These are phyloP conservation scores for Zancudomyces culisetae DNA, from an alignment of 371 early-diverging fungal species.

Conservation along the genomic window DNA sequence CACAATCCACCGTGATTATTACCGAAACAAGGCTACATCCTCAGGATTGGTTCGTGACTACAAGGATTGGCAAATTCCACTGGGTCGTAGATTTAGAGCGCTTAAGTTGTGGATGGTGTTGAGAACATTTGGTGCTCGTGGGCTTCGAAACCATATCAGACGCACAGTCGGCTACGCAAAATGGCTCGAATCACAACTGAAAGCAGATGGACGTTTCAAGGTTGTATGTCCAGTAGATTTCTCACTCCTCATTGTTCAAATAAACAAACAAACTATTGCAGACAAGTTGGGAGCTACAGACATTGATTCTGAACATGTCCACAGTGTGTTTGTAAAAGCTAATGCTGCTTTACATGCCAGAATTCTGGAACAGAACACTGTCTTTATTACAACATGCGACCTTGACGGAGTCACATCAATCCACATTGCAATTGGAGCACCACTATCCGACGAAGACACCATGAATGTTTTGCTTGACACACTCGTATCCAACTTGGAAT, in stretches of 20 bases:
- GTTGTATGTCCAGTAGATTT: constrained; percentile 23
- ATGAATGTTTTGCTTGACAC: background rate
- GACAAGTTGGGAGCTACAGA: background rate
- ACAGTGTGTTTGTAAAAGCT: background rate
- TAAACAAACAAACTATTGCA: constrained; percentile 10
- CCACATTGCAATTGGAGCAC: background rate
- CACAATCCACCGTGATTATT: constrained; percentile 23
- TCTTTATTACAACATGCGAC: constrained; percentile 7
- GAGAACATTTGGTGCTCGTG: constrained; percentile 30
- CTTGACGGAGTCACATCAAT: background rate
- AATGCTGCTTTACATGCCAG: background rate
- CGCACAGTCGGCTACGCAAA: constrained; percentile 22
- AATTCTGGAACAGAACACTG: constrained; percentile 8
- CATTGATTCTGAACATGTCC: background rate
- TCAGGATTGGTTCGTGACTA: constrained; percentile 29
- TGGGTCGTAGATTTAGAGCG: constrained; percentile 32
- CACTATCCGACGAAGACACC: background rate
- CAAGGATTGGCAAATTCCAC: constrained; percentile 33
- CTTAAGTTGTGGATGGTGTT: constrained; percentile 43
- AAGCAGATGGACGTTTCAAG: constrained; percentile 22
- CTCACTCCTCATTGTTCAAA: constrained; percentile 25
- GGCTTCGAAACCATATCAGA: constrained; percentile 28
- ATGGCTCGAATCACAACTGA: constrained; percentile 16
- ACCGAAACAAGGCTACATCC: constrained; percentile 20
- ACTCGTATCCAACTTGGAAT: background rate